Evolutionary conservation across 495 filamentous ascomycete species (phyloP).

Genomic region (Neurospora sp.): DNA sequence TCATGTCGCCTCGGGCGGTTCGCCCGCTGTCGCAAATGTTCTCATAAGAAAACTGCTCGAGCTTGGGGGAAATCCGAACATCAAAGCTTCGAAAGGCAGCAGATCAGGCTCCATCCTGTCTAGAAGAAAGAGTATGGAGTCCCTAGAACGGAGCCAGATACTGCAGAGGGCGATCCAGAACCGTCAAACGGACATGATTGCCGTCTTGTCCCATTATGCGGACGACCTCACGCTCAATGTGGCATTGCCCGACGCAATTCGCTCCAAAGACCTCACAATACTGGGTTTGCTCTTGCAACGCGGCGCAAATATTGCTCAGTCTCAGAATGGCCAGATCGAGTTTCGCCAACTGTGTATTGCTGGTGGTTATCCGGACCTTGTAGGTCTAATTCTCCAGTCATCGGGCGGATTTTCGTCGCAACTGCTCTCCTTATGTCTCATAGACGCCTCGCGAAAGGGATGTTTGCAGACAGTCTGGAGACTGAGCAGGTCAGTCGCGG

Average conservation of each 20-base stretch:
- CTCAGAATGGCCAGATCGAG: conserved; percentile 30
- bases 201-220: conserved; percentile 33
- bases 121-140: conserved; percentile 34
- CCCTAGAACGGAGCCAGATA: conserved; percentile 30
- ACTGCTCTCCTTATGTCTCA: conserved; percentile 32
- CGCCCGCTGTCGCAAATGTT: conserved; percentile 36
- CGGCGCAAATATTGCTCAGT: conserved; percentile 28
- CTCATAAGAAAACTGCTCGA: conserved; percentile 32
- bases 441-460: conserved; percentile 32
- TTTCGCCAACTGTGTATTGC: conserved; percentile 33
- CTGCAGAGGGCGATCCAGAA: conserved; percentile 36
- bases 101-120: conserved; percentile 20
- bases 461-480: conserved; percentile 33
- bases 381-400: conserved; percentile 34
- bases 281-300: conserved; percentile 29
- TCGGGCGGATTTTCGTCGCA: conserved; percentile 24
- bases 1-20: conserved; percentile 30
- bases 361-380: conserved; percentile 27
- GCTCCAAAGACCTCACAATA: conserved; percentile 24
- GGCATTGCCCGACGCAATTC: conserved; percentile 30
- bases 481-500: conserved; percentile 33
- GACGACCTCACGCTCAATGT: conserved; percentile 29
- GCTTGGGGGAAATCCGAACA: conserved; percentile 33
- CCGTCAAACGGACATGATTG: conserved; percentile 36
- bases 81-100: conserved; percentile 15